Base-by-base conservation (phyloP, 345 rosid genomes). In the Salix viminalis region DNA sequence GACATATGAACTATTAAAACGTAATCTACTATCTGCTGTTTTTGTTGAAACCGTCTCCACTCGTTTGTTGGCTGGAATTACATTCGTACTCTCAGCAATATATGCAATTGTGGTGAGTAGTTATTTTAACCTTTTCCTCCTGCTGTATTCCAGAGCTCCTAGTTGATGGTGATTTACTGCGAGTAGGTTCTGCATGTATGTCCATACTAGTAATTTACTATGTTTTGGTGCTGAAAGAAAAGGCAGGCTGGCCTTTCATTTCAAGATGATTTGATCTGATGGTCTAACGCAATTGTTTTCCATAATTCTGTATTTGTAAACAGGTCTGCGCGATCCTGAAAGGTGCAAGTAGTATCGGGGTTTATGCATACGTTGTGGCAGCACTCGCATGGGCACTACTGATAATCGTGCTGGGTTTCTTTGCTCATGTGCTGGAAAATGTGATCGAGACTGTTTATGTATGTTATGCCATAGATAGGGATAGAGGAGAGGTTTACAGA, bases 21-120 rank as follows among this genome's bases (percentile, higher is more conserved):
- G 97, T 30, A 95, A 95, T 75, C 94, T 95, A 5, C 94, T 95
- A 71, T 95, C 99, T 39, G 90, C 96, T 75, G 97, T 90, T 67
- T 88, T 91, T 28, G 97, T 95, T 42, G 98, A 95, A 87, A 91
- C 94, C 3, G 83, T 93, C 74, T 95, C 99, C 8, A 86, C 94
- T 68, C 89, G 97, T 48, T 80, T 95, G 75, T 78, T 95, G 78
- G 87, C 84, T 39, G 98, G 98, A 44, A 85, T 95, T 32, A 61
- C 84, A 50, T 91, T 90, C 67, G 94, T 95, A 72, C 28, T 93
- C 76, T 91, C 97, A 68, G 91, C 99, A 58, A 75, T 90, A 62
- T 95, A 93, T 75, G 93, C 99, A 56, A 87, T 91, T 32, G 88
- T 74, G 74, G 97, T 92, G 78, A 87, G 96, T 80, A 39, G 54